phyloP scores from a whole-genome alignment of 164 flowering plant species.

The Liquidambar formosana region DNA sequence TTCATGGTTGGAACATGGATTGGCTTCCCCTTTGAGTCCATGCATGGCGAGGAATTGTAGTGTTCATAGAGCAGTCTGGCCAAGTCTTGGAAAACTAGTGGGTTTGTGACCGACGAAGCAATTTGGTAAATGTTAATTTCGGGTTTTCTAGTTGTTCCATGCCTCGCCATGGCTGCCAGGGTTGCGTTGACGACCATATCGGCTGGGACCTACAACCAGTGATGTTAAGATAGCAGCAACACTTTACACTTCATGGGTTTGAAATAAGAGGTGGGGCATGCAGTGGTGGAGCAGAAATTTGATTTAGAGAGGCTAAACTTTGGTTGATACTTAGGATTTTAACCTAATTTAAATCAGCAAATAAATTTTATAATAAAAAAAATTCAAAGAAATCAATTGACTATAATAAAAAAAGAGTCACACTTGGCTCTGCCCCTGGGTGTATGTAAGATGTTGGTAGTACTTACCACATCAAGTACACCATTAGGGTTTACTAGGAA shows the following conservation, averaged over 20 bases:
- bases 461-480: slow-evolving; percentile 83
- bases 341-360: too few species aligned
- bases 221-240: too few species aligned
- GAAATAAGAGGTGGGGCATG: too few species aligned
- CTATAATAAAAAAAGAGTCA: too few species aligned
- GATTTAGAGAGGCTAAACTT: too few species aligned
- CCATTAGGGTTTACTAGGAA: slow-evolving; percentile 83
- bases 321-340: too few species aligned
- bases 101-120: slow-evolving; percentile 85
- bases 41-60: slow-evolving; percentile 59
- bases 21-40: slow-evolving; percentile 67
- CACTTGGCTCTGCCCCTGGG: too few species aligned
- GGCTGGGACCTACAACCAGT: slow-evolving; percentile 67
- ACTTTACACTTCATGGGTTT: too few species aligned
- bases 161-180: slow-evolving; percentile 90
- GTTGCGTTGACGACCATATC: slow-evolving; percentile 96
- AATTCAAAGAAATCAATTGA: too few species aligned
- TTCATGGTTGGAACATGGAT: slow-evolving; percentile 67
- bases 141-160: slow-evolving; percentile 55
- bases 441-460: too few species aligned
- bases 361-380: too few species aligned
- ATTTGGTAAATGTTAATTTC: slow-evolving; percentile 73
- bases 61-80: slow-evolving; percentile 55
- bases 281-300: too few species aligned
- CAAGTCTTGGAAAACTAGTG: slow-evolving; percentile 65